phyloP scores from a whole-genome alignment of 2,329 filamentous ascomycete species.

The Diaporthe aspalathi region DNA sequence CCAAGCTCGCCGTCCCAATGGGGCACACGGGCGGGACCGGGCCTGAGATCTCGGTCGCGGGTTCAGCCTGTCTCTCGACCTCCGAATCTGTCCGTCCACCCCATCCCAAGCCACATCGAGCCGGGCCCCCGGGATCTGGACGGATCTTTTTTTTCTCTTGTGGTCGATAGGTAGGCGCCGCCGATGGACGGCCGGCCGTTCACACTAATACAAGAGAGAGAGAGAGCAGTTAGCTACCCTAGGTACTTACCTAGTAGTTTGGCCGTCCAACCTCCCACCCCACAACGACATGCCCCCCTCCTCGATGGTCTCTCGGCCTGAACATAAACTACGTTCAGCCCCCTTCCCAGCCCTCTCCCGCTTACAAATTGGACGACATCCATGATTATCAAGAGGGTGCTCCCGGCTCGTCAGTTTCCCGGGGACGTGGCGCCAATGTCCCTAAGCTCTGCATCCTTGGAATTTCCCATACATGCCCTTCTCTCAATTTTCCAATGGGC shows the following conservation, averaged over 20 bases:
- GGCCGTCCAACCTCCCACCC: neutral
- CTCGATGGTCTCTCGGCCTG: too few species aligned
- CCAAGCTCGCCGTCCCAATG: neutral
- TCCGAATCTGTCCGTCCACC: neutral
- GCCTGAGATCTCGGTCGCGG: neutral
- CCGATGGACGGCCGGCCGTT: neutral
- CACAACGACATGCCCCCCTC: neutral
- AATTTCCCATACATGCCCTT: neutral
- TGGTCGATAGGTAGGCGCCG: neutral
- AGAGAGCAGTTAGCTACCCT: too few species aligned
- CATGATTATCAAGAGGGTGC: neutral
- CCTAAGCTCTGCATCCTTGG: neutral
- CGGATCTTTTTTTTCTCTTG: neutral
- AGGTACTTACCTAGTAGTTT: neutral
- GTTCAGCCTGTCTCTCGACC: neutral
- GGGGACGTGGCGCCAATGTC: neutral
- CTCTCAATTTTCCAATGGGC: neutral
- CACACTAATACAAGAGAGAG: neutral
- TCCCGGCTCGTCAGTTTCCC: neutral
- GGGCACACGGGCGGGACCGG: constrained; percentile 1
- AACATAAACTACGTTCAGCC: too few species aligned
- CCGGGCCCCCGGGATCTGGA: neutral
- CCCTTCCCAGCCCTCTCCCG: neutral
- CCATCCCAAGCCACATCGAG: constrained; percentile 2
- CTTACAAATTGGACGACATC: neutral